phyloP scores from a whole-genome alignment of 2,329 filamentous ascomycete species.

The Neofusicoccum laricinum region DNA sequence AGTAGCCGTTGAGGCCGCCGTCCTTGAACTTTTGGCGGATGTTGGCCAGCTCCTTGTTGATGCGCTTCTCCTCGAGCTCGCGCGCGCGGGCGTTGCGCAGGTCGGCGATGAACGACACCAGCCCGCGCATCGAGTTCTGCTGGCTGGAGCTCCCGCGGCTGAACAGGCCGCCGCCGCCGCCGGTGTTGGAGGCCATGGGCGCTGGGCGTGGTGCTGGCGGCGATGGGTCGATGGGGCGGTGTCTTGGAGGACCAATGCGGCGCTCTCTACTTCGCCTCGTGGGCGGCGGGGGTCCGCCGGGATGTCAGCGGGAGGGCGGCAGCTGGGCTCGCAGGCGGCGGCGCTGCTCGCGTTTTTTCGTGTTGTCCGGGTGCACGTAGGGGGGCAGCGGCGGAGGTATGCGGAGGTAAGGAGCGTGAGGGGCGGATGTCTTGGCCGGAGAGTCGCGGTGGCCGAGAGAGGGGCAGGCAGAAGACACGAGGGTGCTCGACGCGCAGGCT shows the following conservation, averaged over 20 bases:
- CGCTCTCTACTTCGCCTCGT: slow-evolving; percentile 11
- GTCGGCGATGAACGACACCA: slow-evolving; percentile 98
- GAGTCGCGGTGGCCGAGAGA: background rate
- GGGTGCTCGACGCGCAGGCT: background rate
- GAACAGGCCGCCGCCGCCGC: slow-evolving; percentile 38
- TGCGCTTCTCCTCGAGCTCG: slow-evolving; percentile 96
- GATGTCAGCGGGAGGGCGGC: slow-evolving; percentile 1
- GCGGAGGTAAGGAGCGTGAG: slow-evolving; percentile 20
- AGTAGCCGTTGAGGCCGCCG: slow-evolving; percentile 88
- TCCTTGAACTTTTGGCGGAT: slow-evolving; percentile 99
- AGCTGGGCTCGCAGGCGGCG: background rate
- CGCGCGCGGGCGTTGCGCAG: slow-evolving; percentile 90
- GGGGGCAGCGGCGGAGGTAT: slow-evolving; percentile 23
- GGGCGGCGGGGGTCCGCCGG: slow-evolving; percentile 12
- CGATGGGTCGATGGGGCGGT: background rate
- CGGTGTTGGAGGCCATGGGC: slow-evolving; percentile 36
- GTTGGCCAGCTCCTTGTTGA: slow-evolving; percentile 99
- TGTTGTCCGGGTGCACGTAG: slow-evolving; percentile 13
- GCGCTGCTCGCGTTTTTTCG: background rate
- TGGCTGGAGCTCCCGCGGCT: slow-evolving; percentile 41
- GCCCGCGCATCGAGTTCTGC: slow-evolving; percentile 43
- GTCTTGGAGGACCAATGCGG: background rate
- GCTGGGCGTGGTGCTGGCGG: background rate
- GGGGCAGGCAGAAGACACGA: background rate
- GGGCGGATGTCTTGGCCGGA: slow-evolving; percentile 13